These are phyloP conservation scores for Tritrichomonas foetus DNA, from an alignment of 208 protist species.

Conservation along the genomic window DNA sequence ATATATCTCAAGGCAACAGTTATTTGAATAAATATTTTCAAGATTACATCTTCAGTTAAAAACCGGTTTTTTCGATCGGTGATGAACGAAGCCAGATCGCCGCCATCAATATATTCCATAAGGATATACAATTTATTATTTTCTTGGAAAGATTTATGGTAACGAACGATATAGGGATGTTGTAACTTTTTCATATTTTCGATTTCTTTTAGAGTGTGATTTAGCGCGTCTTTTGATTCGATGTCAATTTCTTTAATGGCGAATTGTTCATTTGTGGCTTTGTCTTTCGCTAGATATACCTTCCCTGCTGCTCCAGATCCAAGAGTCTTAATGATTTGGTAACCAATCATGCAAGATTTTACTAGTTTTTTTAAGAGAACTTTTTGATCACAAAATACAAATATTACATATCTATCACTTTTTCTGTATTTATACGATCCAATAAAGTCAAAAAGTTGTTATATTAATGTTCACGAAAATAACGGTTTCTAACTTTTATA, in stretches of 20 bases:
- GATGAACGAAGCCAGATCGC: neutral
- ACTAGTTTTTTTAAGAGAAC: no score
- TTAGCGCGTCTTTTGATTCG: neutral
- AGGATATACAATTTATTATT: neutral
- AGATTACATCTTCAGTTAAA: slow-evolving; percentile 37
- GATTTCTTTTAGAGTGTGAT: neutral
- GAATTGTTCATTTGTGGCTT: neutral
- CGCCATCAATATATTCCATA: slow-evolving; percentile 37
- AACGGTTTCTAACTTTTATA: no score
- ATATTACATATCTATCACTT: no score
- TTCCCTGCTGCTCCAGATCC: neutral
- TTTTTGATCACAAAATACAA: no score
- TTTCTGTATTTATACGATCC: no score
- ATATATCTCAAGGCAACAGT: slow-evolving; percentile 43
- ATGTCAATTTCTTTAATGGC: slow-evolving; percentile 19
- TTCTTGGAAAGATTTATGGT: neutral
- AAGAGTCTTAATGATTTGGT: neutral
- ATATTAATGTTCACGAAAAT: no score
- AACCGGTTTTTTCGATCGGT: neutral
- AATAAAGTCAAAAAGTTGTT: no score
- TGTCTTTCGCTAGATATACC: neutral
- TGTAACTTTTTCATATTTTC: neutral
- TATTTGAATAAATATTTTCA: slow-evolving; percentile 48
- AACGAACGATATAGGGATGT: neutral
- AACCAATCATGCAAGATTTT: neutral